Conservation (phyloP, 352 stramenopile genomes). For the Pseudoperonospora humuli region DNA sequence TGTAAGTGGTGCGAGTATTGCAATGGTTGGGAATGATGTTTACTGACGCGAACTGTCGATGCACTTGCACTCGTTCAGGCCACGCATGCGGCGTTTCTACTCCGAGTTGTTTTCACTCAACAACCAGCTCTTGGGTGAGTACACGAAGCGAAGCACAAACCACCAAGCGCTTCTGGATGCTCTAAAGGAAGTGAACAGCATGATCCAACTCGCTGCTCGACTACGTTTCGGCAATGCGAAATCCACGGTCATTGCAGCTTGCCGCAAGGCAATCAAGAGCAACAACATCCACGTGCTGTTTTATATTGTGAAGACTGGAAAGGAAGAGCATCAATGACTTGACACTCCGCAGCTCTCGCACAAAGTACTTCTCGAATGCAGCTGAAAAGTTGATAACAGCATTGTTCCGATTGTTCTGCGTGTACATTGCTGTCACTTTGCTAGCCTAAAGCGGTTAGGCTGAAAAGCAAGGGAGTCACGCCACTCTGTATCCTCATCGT, state of each 20-base stretch:
- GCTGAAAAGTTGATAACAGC: constrained; percentile 5
- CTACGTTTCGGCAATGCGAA: constrained; percentile 84
- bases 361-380: not conserved
- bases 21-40: too few relatives aligned
- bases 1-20: too few relatives aligned
- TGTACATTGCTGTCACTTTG: not conserved
- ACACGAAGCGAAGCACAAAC: constrained; percentile 89
- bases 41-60: too few relatives aligned
- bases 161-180: constrained; percentile 85
- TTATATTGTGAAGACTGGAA: constrained; percentile 81
- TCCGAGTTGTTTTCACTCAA: constrained; percentile 89
- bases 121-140: constrained; percentile 86
- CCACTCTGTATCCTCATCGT: constrained; percentile 29
- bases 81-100: constrained; percentile 81
- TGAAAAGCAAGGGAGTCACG: constrained; percentile 23
- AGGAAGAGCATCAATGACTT: constrained; percentile 65
- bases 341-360: not conserved
- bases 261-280: constrained; percentile 85
- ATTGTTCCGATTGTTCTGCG: not conserved
- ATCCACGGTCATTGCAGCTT: constrained; percentile 72
- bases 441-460: constrained; percentile 9
- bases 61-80: too few relatives aligned
- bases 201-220: constrained; percentile 86
- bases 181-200: constrained; percentile 89
- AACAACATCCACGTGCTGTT: constrained; percentile 85